Conservation (phyloP, 768 basidiomycete species). For the Pleurotus ostreatus region DNA sequence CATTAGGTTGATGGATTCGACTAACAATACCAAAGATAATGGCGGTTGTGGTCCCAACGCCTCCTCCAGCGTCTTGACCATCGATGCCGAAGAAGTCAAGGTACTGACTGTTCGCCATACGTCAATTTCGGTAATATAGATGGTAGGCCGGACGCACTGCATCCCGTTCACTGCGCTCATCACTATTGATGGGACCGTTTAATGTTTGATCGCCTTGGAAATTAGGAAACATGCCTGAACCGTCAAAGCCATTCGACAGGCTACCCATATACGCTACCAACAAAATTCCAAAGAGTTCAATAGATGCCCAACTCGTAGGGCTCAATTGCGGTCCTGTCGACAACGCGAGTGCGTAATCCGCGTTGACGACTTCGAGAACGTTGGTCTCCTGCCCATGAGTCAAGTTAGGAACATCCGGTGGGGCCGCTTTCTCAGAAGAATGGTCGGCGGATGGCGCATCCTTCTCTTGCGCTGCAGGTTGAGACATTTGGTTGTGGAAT, state of each 20-base stretch:
- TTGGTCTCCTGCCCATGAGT: background rate
- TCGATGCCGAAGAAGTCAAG: conserved; percentile 35
- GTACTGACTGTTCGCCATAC: conserved; percentile 28
- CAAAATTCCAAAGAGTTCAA: conserved; percentile 38
- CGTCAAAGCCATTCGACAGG: conserved; percentile 44
- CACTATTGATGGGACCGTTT: conserved; percentile 20
- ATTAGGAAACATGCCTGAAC: conserved; percentile 28
- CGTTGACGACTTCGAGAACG: conserved; percentile 32
- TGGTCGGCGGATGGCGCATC: background rate
- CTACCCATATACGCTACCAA: conserved; percentile 42
- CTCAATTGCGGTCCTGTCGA: conserved; percentile 39
- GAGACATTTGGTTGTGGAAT: too few species aligned
- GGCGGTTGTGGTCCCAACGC: conserved; percentile 38
- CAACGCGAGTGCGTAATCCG: conserved; percentile 40
- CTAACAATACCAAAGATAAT: conserved; percentile 43
- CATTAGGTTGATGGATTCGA: background rate
- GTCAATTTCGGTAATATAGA: background rate
- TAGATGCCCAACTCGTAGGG: conserved; percentile 30
- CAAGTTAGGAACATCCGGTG: background rate
- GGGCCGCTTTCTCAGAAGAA: background rate
- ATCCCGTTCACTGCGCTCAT: conserved; percentile 47
- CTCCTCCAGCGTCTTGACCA: conserved; percentile 35
- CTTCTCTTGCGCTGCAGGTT: background rate
- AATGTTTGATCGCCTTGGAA: background rate
- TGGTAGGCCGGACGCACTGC: conserved; percentile 26